Percentiles rank a stretch among this genome's conserved stretches.
These are phyloP conservation scores for Sporobolus alterniflorus DNA, from an alignment of 202 grass and related monocot species.

Conservation along the genomic window DNA sequence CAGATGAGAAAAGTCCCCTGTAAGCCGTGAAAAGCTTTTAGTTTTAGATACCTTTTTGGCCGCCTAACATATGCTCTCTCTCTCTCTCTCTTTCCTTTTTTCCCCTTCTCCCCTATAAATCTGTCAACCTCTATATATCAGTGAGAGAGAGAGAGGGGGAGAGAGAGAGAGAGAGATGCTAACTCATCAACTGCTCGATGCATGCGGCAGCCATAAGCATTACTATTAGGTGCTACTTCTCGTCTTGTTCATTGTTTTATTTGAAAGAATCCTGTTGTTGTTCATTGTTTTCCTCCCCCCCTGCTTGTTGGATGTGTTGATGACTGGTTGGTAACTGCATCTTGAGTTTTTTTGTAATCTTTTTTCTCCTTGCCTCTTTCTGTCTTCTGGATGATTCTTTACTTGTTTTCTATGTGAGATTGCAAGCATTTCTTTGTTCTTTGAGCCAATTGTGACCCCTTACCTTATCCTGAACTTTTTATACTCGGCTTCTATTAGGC, in stretches of 20 bases:
- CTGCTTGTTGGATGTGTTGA: not conserved
- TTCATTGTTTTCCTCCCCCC: not conserved
- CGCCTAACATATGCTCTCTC: conserved; percentile 28
- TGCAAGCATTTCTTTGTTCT: conserved; percentile 26
- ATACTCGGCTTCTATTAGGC: conserved; percentile 12
- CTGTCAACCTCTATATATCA: conserved; percentile 35
- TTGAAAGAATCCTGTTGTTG: not conserved
- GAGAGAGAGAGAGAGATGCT: conserved; percentile 3
- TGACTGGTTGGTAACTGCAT: conserved; percentile 24
- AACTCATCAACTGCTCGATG: conserved; percentile 44
- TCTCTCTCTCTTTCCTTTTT: not conserved
- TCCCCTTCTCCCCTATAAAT: conserved; percentile 46
- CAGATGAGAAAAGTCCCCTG: conserved; percentile 18
- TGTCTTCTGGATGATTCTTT: conserved; percentile 25
- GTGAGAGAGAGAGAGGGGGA: conserved; percentile 1
- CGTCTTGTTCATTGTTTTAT: conserved; percentile 10
- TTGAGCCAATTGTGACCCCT: not conserved
- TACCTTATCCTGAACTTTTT: conserved; percentile 32
- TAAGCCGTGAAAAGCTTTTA: conserved; percentile 36
- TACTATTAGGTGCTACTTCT: conserved; percentile 36
- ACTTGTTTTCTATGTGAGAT: not conserved
- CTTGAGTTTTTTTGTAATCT: not conserved
- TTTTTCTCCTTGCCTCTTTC: not conserved
- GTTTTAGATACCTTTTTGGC: conserved; percentile 51
- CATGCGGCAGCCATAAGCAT: conserved; percentile 17